Conservation (phyloP, 208 protist genomes). For the Trypanosoma cruzi region DNA sequence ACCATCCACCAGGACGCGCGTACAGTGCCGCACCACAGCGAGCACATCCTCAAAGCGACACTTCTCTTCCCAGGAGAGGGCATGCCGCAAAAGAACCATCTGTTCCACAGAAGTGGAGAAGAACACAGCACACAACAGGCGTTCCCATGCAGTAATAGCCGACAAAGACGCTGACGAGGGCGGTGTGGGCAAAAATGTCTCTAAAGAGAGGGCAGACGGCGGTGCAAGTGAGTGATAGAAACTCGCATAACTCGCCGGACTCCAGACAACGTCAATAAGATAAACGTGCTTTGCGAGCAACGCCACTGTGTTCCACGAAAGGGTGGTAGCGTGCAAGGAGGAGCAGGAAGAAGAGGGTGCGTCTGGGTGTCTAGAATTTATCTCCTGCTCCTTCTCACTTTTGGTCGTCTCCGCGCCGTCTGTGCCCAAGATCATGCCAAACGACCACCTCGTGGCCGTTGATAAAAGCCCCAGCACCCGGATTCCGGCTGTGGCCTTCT, state of each 20-base stretch:
- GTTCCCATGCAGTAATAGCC: conserved; percentile 8
- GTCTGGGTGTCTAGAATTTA: too few species aligned
- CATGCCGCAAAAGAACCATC: neutral
- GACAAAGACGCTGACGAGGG: neutral
- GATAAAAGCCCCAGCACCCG: neutral
- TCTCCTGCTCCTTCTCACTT: neutral
- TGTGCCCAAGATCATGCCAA: neutral
- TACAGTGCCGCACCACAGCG: neutral
- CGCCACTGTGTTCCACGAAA: conserved; percentile 11
- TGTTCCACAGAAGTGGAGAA: neutral
- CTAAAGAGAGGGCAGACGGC: neutral
- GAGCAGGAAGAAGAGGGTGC: too few species aligned
- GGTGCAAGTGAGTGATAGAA: neutral
- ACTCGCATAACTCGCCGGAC: neutral
- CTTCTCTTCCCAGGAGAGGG: neutral
- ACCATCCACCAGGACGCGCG: conserved; percentile 5
- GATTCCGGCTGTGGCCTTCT: neutral
- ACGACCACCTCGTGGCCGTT: neutral
- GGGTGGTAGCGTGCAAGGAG: too few species aligned
- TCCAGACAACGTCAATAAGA: conserved; percentile 11
- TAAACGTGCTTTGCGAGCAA: conserved; percentile 1
- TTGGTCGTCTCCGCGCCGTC: neutral
- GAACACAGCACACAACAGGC: conserved; percentile 4
- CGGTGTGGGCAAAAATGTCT: neutral
- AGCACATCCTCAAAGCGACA: neutral